Base-by-base conservation (phyloP, 257 asterid genomes). In the Nicotiana benthamiana region DNA sequence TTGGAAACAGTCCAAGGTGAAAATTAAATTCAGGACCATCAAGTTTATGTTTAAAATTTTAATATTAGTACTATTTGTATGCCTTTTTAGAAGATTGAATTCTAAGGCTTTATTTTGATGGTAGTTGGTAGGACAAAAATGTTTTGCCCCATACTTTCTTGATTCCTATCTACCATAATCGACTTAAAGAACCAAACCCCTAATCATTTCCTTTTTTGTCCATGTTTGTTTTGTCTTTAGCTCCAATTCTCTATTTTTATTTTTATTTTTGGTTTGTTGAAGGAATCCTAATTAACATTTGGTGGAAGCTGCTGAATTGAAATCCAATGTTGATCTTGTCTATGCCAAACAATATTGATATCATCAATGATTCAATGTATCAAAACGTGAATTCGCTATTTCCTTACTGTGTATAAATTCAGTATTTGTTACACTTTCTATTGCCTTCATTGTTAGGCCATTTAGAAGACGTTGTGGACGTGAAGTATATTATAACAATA, bases 1-100 rank as follows among this genome's bases (percentile, higher is more conserved):
- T 76, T 83, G 97, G 98, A 93, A 91, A 88, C 97, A 90, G 85
- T 87, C 80, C 68, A 82, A 82, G 89, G 89, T 90, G 93, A 86
- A 87, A 86, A 87, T 63, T 90, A 64, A 83, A 87, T 85, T 84
- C 24, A 28, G 56, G 77, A 53, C 65, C 22, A 66, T 32, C 17
- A 54, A 40, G 36, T 57, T 67, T 10, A 22, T 56, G 65, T 34
- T 72, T 28, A 28, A 64, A 15, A 15, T 36, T 75, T 70, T 81
- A 79, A 80, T 81, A 77, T 28, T 7, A 54, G 63, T 30, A 60
- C 9, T 56, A 51, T 9, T 76, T 72, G 59, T 76, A 79, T 63
- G 75, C 77, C 43, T 68, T 75, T 40, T 74, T 74, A 26, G 61
- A 36, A 68, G 78, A 80, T 85, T 87, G 85, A 84, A 74, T 74